phyloP scores from a whole-genome alignment of 352 stramenopile genomes.

The Phytophthora cactorum region DNA sequence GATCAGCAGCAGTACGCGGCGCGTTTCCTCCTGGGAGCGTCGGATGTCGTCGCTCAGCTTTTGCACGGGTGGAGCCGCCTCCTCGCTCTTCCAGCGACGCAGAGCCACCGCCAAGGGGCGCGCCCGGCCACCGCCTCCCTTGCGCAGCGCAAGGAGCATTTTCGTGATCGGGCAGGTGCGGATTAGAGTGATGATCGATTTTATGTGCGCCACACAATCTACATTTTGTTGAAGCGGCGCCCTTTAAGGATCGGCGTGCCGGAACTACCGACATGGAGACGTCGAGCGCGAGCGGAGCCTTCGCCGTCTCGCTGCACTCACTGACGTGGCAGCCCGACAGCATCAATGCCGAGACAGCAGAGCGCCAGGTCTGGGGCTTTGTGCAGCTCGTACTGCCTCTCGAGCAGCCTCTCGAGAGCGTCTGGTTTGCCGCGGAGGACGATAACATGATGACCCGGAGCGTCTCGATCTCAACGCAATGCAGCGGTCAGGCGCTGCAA shows the following conservation, averaged over 20 bases:
- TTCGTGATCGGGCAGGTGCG: background rate
- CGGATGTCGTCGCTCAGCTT: constrained; percentile 80
- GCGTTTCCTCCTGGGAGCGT: constrained; percentile 87
- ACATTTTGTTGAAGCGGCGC: constrained; percentile 28
- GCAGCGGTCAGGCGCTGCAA: background rate
- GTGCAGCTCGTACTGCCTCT: constrained; percentile 45
- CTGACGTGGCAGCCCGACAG: constrained; percentile 32
- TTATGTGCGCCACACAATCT: constrained; percentile 16
- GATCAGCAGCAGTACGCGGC: constrained; percentile 82
- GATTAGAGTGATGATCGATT: constrained; percentile 13
- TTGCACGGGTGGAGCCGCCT: constrained; percentile 43
- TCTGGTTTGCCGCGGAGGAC: constrained; percentile 63
- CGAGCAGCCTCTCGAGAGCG: constrained; percentile 37
- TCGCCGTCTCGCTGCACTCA: constrained; percentile 44
- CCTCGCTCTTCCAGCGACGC: constrained; percentile 28
- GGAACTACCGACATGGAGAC: constrained; percentile 21
- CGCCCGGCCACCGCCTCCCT: background rate
- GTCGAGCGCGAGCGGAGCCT: constrained; percentile 30
- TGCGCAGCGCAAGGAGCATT: constrained; percentile 33
- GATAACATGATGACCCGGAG: constrained; percentile 58
- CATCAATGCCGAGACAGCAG: background rate
- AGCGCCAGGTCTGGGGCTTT: constrained; percentile 40
- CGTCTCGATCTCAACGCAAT: constrained; percentile 27
- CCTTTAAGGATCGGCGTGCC: background rate
- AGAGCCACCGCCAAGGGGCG: constrained; percentile 7